Evolutionary conservation across 2,329 filamentous ascomycete species (phyloP).

Genomic region (Tolypocladium endophyticum): DNA sequence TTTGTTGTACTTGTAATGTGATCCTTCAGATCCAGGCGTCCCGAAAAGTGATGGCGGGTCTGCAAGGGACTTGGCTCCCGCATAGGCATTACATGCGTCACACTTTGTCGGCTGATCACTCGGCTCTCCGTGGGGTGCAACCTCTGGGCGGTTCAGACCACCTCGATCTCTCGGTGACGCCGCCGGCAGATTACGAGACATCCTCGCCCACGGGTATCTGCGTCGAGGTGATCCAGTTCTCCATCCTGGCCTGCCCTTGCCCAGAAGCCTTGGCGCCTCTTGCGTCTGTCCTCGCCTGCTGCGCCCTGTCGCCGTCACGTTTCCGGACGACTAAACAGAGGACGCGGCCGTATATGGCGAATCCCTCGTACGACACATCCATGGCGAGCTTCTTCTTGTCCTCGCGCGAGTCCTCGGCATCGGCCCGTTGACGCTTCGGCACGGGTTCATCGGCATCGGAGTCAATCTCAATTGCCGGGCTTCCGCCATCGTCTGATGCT

Average conservation of each 20-base stretch:
- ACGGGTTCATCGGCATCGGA: constrained; percentile 30
- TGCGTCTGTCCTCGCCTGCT: constrained; percentile 17
- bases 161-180: neutral
- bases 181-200: constrained; percentile 11
- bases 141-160: neutral
- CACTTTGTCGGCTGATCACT: neutral
- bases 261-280: constrained; percentile 28
- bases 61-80: neutral
- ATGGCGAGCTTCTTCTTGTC: constrained; percentile 89
- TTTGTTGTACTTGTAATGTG: neutral
- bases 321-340: constrained; percentile 82
- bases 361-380: constrained; percentile 85
- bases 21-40: neutral
- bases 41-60: neutral
- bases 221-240: constrained; percentile 76
- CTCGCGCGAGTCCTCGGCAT: constrained; percentile 24
- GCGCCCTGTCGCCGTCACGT: constrained; percentile 43
- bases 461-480: constrained; percentile 25
- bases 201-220: constrained; percentile 44
- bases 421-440: constrained; percentile 32
- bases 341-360: constrained; percentile 88
- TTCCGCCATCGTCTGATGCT: constrained; percentile 16
- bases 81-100: neutral
- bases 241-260: constrained; percentile 63
- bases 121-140: neutral